phyloP scores from a whole-genome alignment of 345 rosid genomes.

The Sapria himalayana region DNA sequence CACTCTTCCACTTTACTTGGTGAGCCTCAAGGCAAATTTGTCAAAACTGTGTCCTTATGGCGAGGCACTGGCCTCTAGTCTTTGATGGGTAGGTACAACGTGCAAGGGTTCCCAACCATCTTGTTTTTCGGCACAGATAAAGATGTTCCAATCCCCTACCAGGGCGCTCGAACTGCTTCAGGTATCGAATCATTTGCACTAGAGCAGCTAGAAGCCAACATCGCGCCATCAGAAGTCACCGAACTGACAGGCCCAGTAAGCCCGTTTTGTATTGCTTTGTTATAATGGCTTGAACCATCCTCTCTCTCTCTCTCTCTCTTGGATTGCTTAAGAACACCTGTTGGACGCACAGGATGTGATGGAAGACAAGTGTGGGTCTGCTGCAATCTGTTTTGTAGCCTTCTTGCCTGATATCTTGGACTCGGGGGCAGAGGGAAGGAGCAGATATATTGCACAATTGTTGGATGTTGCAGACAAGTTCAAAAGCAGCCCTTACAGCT shows the following conservation, averaged over 20 bases:
- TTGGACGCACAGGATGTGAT: slow-evolving; percentile 53
- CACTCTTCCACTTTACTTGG: slow-evolving; percentile 1
- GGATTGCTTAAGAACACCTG: too few relatives aligned
- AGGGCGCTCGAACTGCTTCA: slow-evolving; percentile 80
- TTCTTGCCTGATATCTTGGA: slow-evolving; percentile 93
- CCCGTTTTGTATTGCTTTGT: slow-evolving; percentile 1
- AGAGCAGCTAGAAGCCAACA: slow-evolving; percentile 66
- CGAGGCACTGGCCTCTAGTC: slow-evolving; percentile 40
- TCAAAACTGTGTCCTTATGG: slow-evolving; percentile 8
- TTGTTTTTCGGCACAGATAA: slow-evolving; percentile 83
- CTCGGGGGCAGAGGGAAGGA: slow-evolving; percentile 92
- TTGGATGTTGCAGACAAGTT: slow-evolving; percentile 74
- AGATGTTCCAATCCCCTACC: slow-evolving; percentile 56
- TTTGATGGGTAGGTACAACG: slow-evolving; percentile 74
- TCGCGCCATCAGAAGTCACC: slow-evolving; percentile 68
- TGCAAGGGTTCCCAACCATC: slow-evolving; percentile 93
- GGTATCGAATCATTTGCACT: slow-evolving; percentile 79
- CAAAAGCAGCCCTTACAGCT: slow-evolving; percentile 75
- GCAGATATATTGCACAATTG: slow-evolving; percentile 48
- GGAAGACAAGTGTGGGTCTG: slow-evolving; percentile 80
- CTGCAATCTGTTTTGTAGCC: slow-evolving; percentile 86
- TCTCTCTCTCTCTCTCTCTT: too few relatives aligned
- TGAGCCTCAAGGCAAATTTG: background rate
- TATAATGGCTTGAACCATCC: background rate
- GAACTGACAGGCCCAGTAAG: slow-evolving; percentile 67